phyloP scores from a whole-genome alignment of 108 stramenopile genomes.

The Cyclostephanos invisitatus region DNA sequence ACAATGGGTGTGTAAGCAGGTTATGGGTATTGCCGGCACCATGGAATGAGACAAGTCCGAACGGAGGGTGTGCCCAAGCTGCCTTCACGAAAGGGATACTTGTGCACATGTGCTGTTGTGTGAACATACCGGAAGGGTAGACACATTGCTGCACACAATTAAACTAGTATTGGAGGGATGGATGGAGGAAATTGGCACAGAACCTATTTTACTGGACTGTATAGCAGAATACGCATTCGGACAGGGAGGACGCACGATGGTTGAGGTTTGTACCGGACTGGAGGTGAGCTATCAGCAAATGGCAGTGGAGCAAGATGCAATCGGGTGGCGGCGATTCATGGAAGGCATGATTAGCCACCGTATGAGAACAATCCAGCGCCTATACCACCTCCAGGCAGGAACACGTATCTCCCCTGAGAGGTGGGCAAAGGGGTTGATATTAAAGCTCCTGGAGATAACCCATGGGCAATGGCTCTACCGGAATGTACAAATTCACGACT shows the following conservation, averaged over 20 bases:
- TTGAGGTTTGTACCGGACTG: background rate
- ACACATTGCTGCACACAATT: background rate
- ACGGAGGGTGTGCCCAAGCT: background rate
- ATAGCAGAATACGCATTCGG: background rate
- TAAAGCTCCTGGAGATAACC: no score
- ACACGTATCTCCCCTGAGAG: no score
- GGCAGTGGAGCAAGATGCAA: background rate
- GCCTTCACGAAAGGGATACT: background rate
- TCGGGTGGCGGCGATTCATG: conserved; percentile 27
- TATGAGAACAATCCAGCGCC: no score
- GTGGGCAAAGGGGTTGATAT: no score
- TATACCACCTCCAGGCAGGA: no score
- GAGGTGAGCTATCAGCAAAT: background rate
- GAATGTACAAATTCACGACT: conserved; percentile 5
- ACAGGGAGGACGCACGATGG: background rate
- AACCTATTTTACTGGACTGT: background rate
- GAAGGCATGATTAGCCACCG: conserved; percentile 8
- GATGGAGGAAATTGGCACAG: background rate
- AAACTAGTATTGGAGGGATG: background rate
- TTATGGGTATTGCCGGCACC: conserved; percentile 10
- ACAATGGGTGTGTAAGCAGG: conserved; percentile 14
- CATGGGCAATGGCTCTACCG: conserved; percentile 8
- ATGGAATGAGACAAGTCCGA: background rate
- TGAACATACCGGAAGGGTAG: background rate
- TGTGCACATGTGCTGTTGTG: conserved; percentile 11